A percentile compares a stretch with the other conserved stretches of the same genome.
Conservation (phyloP, 1,284 basidiomycete species). For the Phylloboletellus chloephorus region DNA sequence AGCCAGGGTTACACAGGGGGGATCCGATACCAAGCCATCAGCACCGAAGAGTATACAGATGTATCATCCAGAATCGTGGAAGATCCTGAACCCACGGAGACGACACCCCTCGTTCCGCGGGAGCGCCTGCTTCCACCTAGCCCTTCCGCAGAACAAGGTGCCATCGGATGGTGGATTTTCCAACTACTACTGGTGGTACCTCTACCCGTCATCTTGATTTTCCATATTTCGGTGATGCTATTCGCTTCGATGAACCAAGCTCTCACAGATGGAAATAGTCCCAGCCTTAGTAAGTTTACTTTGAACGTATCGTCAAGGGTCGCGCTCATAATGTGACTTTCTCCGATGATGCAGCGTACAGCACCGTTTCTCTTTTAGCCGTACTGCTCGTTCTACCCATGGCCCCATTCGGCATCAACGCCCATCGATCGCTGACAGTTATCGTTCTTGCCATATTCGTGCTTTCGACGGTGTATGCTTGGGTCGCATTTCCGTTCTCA, state of each 20-base stretch:
- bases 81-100: slow-evolving; percentile 39
- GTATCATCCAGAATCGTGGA: slow-evolving; percentile 25
- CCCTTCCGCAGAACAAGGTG: slow-evolving; percentile 26
- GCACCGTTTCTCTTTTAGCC: slow-evolving; percentile 40
- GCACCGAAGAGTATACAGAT: slow-evolving; percentile 13
- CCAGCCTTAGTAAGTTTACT: slow-evolving; percentile 41
- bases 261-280: slow-evolving; percentile 57
- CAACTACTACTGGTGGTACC: slow-evolving; percentile 56
- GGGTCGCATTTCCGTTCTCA: slow-evolving; percentile 59
- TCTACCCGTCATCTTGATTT: slow-evolving; percentile 52
- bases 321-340: slow-evolving; percentile 4
- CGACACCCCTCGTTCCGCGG: slow-evolving; percentile 46
- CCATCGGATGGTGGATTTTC: slow-evolving; percentile 57
- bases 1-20: slow-evolving; percentile 11
- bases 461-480: slow-evolving; percentile 40
- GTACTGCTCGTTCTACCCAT: slow-evolving; percentile 54
- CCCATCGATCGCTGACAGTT: slow-evolving; percentile 43
- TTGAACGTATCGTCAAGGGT: neutral
- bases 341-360: slow-evolving; percentile 45
- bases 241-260: slow-evolving; percentile 54
- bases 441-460: slow-evolving; percentile 42
- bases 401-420: slow-evolving; percentile 55
- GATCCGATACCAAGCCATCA: slow-evolving; percentile 27
- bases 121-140: slow-evolving; percentile 16
- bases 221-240: slow-evolving; percentile 48